Conservation (phyloP, 257 asterid species). For the Verbena officinalis region DNA sequence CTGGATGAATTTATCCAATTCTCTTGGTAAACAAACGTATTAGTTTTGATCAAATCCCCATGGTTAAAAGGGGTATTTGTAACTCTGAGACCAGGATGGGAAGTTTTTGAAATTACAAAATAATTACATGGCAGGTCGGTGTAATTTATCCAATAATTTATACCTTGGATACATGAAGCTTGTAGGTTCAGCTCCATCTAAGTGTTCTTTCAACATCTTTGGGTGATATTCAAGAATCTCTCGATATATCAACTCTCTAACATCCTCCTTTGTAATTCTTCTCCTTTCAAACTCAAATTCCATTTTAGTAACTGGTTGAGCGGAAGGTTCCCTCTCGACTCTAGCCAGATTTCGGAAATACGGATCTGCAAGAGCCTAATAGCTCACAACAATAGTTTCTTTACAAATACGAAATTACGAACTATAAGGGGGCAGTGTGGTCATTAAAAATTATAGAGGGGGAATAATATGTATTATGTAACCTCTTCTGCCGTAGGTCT, state of each 20-base stretch:
- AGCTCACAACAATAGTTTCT: slow-evolving; percentile 37
- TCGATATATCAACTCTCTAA: slow-evolving; percentile 83
- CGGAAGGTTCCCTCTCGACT: slow-evolving; percentile 97
- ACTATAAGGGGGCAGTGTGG: not conserved
- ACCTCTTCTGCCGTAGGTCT: slow-evolving; percentile 97
- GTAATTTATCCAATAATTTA: not conserved
- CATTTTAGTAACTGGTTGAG: slow-evolving; percentile 95
- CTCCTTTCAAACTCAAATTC: slow-evolving; percentile 98
- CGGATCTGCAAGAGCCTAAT: slow-evolving; percentile 98
- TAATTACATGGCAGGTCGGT: not conserved
- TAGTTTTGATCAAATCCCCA: too few species aligned
- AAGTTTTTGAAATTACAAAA: too few species aligned
- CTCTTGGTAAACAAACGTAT: too few species aligned
- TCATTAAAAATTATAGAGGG: not conserved
- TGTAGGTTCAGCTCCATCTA: slow-evolving; percentile 93
- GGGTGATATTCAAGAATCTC: slow-evolving; percentile 98
- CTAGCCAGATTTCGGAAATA: slow-evolving; percentile 94
- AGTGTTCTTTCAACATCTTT: slow-evolving; percentile 83
- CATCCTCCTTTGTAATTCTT: slow-evolving; percentile 91
- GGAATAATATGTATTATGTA: not conserved
- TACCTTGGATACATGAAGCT: slow-evolving; percentile 98
- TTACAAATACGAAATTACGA: slow-evolving; percentile 30
- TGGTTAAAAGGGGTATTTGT: too few species aligned
- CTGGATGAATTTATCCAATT: too few species aligned
- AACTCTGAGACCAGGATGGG: too few species aligned